Evolutionary conservation across 805 yeast species (phyloP).

Genomic region (Candida hispaniensis): DNA sequence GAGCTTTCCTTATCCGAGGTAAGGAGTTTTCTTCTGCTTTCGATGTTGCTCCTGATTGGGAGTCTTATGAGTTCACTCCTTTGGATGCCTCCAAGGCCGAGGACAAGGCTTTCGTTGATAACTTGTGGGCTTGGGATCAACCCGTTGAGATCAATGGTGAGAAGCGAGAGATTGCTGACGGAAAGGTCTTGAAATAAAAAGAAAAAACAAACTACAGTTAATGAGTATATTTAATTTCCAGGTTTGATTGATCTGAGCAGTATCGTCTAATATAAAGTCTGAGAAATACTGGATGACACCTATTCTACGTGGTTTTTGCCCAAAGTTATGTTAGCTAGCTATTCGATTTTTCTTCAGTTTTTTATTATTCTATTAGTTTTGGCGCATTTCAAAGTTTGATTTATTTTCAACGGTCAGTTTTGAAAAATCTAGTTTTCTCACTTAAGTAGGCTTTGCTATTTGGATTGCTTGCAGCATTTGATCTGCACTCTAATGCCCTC

Average conservation of each 20-base stretch:
- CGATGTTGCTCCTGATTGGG: constrained; percentile 99
- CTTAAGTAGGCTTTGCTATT: no score
- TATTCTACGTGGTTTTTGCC: no score
- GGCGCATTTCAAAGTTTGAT: no score
- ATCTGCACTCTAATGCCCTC: no score
- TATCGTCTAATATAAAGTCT: no score
- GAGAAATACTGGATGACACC: no score
- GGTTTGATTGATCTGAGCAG: no score
- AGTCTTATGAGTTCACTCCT: constrained; percentile 75
- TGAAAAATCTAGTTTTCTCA: no score
- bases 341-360: neutral
- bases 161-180: constrained; percentile 83
- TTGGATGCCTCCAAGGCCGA: constrained; percentile 69
- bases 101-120: constrained; percentile 69
- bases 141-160: constrained; percentile 67
- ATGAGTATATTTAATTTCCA: no score
- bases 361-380: neutral
- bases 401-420: no score
- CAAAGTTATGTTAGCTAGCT: neutral
- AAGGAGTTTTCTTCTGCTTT: constrained; percentile 85
- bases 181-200: constrained; percentile 95
- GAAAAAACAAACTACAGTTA: no score
- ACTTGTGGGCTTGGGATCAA: constrained; percentile 98
- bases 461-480: no score
- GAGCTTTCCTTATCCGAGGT: constrained; percentile 93